These are phyloP conservation scores for Noccaea caerulescens DNA, from an alignment of 345 rosid genomes.

Conservation along the genomic window DNA sequence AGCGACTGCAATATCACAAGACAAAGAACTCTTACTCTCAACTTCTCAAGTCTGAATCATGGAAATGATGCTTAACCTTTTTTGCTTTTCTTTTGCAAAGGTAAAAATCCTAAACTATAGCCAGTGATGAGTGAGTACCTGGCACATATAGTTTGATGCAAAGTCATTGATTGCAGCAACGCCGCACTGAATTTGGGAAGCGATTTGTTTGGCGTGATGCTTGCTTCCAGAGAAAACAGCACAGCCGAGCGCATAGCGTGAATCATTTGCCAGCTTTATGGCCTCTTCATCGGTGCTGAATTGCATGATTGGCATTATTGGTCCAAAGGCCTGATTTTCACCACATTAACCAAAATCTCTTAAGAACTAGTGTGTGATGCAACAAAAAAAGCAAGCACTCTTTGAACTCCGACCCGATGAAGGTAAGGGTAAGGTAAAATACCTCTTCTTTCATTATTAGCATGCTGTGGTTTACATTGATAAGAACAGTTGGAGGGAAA, in stretches of 20 bases:
- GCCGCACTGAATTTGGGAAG: constrained; percentile 87
- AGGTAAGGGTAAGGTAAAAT: constrained; percentile 10
- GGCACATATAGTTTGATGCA: constrained; percentile 90
- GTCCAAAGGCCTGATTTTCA: constrained; percentile 84
- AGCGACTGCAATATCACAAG: constrained; percentile 63
- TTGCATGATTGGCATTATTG: constrained; percentile 97
- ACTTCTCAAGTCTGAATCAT: not conserved
- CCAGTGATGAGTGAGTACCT: constrained; percentile 55
- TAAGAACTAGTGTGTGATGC: not conserved
- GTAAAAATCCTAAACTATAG: constrained; percentile 9
- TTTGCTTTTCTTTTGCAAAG: not conserved
- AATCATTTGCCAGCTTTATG: constrained; percentile 83
- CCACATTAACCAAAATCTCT: not conserved
- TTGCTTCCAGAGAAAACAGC: constrained; percentile 90
- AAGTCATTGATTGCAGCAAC: constrained; percentile 95
- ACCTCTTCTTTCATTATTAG: constrained; percentile 99
- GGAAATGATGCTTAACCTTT: not conserved
- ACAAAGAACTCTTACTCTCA: not conserved
- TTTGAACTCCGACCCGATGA: not conserved
- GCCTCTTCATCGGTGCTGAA: constrained; percentile 91
- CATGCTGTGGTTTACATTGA: constrained; percentile 85
- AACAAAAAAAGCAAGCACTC: not conserved
- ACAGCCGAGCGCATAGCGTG: constrained; percentile 93
- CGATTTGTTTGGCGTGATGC: constrained; percentile 73
- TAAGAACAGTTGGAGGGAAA: constrained; percentile 88